A percentile compares a stretch with the other conserved stretches of the same genome.
phyloP scores from a whole-genome alignment of 768 basidiomycete genomes.

The Russula brevipes region DNA sequence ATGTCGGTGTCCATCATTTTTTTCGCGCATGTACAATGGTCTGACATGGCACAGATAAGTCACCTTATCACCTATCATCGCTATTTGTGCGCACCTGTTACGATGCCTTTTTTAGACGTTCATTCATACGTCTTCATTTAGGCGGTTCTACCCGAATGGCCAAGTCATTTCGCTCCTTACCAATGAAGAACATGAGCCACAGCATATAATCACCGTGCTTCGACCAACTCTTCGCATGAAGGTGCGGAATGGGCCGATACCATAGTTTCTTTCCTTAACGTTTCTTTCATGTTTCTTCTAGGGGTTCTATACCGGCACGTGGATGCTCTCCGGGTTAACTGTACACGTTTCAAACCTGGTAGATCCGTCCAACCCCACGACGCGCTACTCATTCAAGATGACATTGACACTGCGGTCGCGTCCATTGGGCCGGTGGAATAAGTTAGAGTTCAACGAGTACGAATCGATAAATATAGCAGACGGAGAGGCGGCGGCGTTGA shows the following conservation, averaged over 20 bases:
- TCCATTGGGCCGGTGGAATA: constrained; percentile 82
- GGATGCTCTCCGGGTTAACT: constrained; percentile 59
- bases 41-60: constrained; percentile 47
- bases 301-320: constrained; percentile 70
- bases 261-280: neutral
- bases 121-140: constrained; percentile 28
- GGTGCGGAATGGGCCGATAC: constrained; percentile 36
- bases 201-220: constrained; percentile 68
- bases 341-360: constrained; percentile 60
- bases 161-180: constrained; percentile 79
- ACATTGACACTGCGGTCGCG: constrained; percentile 63
- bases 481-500: constrained; percentile 64
- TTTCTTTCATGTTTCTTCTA: constrained; percentile 28
- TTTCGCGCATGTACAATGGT: neutral
- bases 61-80: constrained; percentile 92
- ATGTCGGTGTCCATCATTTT: constrained; percentile 45
- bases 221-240: constrained; percentile 76
- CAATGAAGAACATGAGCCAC: constrained; percentile 69
- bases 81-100: constrained; percentile 57
- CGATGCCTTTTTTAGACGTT: neutral
- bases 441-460: constrained; percentile 68
- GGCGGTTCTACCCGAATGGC: constrained; percentile 85
- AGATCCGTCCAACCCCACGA: constrained; percentile 38
- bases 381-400: constrained; percentile 71
- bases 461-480: constrained; percentile 70